These are phyloP conservation scores for Aureobasidium sp. DNA, from an alignment of 2,329 filamentous ascomycete genomes.

Conservation along the genomic window DNA sequence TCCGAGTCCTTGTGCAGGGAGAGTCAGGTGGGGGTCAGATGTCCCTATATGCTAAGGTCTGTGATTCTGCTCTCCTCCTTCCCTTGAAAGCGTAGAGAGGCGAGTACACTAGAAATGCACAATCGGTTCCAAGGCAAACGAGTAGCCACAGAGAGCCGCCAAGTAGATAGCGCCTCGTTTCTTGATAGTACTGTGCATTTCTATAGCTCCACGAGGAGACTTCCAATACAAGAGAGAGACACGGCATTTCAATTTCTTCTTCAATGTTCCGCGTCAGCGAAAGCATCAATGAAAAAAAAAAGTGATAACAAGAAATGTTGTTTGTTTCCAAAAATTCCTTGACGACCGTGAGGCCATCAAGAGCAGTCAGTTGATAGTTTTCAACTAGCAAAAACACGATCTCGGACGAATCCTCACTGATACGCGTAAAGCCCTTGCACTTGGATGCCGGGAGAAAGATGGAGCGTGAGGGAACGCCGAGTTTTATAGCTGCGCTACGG, in stretches of 20 bases:
- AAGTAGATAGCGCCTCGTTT: too few relatives aligned
- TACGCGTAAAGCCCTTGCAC: constrained; percentile 61
- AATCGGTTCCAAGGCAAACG: too few relatives aligned
- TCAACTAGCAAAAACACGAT: constrained; percentile 85
- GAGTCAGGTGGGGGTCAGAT: too few relatives aligned
- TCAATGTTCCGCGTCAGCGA: constrained; percentile 41
- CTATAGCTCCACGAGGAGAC: too few relatives aligned
- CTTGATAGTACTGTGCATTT: too few relatives aligned
- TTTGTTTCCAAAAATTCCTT: constrained; percentile 70
- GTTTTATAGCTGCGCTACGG: not conserved
- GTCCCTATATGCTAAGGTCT: too few relatives aligned
- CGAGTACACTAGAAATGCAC: too few relatives aligned
- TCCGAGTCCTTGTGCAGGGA: too few relatives aligned
- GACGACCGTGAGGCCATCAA: constrained; percentile 57
- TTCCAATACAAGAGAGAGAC: too few relatives aligned
- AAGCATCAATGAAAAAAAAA: constrained; percentile 48
- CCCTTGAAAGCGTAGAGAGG: too few relatives aligned
- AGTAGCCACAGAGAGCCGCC: too few relatives aligned
- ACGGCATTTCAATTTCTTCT: constrained; percentile 35
- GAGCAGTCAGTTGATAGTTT: constrained; percentile 76
- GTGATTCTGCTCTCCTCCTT: too few relatives aligned
- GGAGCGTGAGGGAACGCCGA: constrained; percentile 1
- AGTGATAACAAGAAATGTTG: constrained; percentile 25
- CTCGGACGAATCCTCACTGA: constrained; percentile 82
- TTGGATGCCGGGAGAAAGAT: constrained; percentile 13